Conservation (phyloP, 768 basidiomycete species). For the Agaricus sinodeliciosus region DNA sequence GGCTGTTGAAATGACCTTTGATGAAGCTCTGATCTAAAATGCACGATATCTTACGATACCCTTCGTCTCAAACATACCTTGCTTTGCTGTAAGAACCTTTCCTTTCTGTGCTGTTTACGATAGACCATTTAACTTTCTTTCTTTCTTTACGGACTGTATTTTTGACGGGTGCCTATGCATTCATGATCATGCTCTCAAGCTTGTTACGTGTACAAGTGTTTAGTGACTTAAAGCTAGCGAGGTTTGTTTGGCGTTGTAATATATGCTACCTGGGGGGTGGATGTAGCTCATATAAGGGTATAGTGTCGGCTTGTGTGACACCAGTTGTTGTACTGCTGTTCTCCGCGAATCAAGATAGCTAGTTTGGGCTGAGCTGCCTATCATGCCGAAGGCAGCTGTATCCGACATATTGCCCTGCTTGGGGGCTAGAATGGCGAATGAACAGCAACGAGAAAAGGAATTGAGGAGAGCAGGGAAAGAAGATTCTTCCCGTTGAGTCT, state of each 20-base stretch:
- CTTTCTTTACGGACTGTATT: conserved; percentile 1
- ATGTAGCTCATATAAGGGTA: background rate
- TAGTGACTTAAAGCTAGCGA: background rate
- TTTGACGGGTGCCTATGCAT: background rate
- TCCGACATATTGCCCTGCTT: too few relatives aligned
- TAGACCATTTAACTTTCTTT: background rate
- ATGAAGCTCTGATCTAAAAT: background rate
- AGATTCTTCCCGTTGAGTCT: too few relatives aligned
- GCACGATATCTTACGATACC: conserved; percentile 7
- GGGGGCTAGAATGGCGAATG: too few relatives aligned
- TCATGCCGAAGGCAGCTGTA: too few relatives aligned
- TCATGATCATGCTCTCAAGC: background rate
- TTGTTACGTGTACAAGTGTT: conserved; percentile 4
- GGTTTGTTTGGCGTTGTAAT: conserved; percentile 1
- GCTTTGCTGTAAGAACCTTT: background rate
- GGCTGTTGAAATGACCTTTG: conserved; percentile 25
- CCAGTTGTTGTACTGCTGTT: too few relatives aligned
- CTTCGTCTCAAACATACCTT: background rate
- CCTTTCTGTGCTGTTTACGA: background rate
- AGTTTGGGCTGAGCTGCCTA: too few relatives aligned
- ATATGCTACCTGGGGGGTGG: background rate
- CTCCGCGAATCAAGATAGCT: too few relatives aligned
- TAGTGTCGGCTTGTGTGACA: too few relatives aligned
- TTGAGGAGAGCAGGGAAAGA: too few relatives aligned
- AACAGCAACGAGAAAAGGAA: too few relatives aligned